A percentile compares a stretch with the other conserved stretches of the same genome.
Conservation (phyloP, 257 asterid genomes). For the Solanum rostratum region DNA sequence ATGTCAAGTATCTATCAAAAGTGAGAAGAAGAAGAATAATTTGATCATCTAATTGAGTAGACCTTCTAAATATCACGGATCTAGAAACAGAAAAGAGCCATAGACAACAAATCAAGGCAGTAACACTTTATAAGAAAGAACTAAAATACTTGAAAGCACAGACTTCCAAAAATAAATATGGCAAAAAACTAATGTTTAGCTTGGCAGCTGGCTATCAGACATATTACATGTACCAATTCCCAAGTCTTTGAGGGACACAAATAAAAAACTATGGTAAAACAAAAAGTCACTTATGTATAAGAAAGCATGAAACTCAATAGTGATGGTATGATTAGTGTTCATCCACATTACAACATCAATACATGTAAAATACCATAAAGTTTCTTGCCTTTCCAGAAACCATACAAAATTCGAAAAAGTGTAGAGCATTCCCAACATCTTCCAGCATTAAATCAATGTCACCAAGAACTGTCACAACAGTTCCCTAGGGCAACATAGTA, state of each 20-base stretch:
- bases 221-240: not conserved
- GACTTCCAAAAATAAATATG: not conserved
- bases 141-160: not conserved
- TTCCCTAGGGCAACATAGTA: constrained; percentile 37
- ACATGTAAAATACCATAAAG: not conserved
- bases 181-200: not conserved
- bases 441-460: constrained; percentile 37
- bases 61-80: not conserved
- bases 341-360: not conserved
- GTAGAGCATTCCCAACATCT: constrained; percentile 64
- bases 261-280: not conserved
- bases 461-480: constrained; percentile 36
- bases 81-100: not conserved
- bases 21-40: not conserved
- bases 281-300: not conserved
- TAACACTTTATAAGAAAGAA: not conserved
- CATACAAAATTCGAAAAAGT: constrained; percentile 72
- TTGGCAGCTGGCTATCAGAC: not conserved
- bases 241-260: not conserved
- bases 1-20: constrained; percentile 45
- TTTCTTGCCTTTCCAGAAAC: constrained; percentile 63
- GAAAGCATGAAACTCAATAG: not conserved
- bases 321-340: not conserved
- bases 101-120: not conserved
- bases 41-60: not conserved